These are phyloP conservation scores for Monosporascus cannonballus DNA, from an alignment of 2,329 filamentous ascomycete species.

Conservation along the genomic window DNA sequence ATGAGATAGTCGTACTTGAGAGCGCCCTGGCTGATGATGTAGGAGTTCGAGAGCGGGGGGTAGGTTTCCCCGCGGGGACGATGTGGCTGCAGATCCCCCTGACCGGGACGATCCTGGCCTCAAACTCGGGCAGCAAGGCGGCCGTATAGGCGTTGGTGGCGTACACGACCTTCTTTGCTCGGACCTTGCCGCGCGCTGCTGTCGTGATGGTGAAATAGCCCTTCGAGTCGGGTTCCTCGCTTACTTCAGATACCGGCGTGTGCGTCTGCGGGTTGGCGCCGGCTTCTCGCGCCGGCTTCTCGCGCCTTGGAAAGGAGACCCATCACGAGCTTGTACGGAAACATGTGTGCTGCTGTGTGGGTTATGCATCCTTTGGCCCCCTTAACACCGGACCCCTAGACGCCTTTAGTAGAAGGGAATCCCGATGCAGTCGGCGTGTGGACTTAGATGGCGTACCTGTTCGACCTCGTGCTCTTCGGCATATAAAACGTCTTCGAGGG, in stretches of 20 bases:
- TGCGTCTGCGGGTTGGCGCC: slow-evolving; percentile 15
- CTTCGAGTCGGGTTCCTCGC: slow-evolving; percentile 4
- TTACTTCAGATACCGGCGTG: slow-evolving; percentile 12
- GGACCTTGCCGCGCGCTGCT: slow-evolving; percentile 42
- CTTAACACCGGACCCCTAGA: slow-evolving; percentile 21
- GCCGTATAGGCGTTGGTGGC: slow-evolving; percentile 30
- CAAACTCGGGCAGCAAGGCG: slow-evolving; percentile 24
- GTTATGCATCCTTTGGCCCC: slow-evolving; percentile 22
- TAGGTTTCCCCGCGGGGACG: neutral
- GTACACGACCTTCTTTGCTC: slow-evolving; percentile 36
- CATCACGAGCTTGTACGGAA: slow-evolving; percentile 14
- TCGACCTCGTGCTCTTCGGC: slow-evolving; percentile 22
- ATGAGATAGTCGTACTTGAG: slow-evolving; percentile 31
- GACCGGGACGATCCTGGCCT: slow-evolving; percentile 24
- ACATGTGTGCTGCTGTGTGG: slow-evolving; percentile 13
- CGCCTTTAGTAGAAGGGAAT: neutral
- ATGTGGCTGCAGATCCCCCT: too few species aligned
- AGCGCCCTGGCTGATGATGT: slow-evolving; percentile 13
- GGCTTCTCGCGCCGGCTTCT: slow-evolving; percentile 1
- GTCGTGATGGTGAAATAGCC: slow-evolving; percentile 41
- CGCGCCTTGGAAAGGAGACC: slow-evolving; percentile 5
- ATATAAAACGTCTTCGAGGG: slow-evolving; percentile 23
- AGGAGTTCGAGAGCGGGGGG: slow-evolving; percentile 13
- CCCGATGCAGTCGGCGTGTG: slow-evolving; percentile 6
- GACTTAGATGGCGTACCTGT: slow-evolving; percentile 14